phyloP scores from a whole-genome alignment of 129 eudicot species.

The Tagetes patula region DNA sequence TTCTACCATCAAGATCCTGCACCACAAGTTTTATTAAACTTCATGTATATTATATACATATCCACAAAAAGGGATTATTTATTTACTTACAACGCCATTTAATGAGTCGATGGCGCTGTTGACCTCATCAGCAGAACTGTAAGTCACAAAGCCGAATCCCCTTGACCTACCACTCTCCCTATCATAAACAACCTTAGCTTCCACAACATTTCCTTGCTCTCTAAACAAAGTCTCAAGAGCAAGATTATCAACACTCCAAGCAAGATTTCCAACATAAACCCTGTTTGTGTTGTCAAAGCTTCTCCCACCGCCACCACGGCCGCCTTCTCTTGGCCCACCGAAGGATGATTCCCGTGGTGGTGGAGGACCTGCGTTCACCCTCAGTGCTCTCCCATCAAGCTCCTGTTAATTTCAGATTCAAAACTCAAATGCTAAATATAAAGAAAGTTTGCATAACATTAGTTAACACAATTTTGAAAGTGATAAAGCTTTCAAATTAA shows the following conservation, averaged over 20 bases:
- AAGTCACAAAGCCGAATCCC: constrained; percentile 96
- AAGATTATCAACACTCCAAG: constrained; percentile 83
- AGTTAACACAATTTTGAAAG: too few species aligned
- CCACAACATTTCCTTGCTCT: constrained; percentile 80
- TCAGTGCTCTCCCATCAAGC: constrained; percentile 67
- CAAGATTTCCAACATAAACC: constrained; percentile 82
- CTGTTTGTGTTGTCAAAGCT: constrained; percentile 59
- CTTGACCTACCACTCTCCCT: constrained; percentile 93
- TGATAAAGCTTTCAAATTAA: too few species aligned
- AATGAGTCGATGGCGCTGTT: constrained; percentile 67
- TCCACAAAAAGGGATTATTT: background rate
- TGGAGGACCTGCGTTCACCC: constrained; percentile 95
- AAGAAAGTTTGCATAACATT: too few species aligned
- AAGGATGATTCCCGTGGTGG: constrained; percentile 62
- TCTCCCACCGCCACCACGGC: constrained; percentile 47
- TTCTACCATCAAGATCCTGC: constrained; percentile 87
- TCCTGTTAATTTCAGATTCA: constrained; percentile 49
- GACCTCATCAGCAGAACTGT: constrained; percentile 76
- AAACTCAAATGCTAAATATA: background rate
- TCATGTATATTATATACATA: background rate
- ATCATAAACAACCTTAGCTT: constrained; percentile 87
- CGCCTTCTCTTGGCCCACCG: constrained; percentile 51
- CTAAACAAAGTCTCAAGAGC: constrained; percentile 76
- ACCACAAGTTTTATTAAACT: background rate
- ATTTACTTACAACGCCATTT: constrained; percentile 70